Evolutionary conservation across 257 asterid species (phyloP), one percentile per base, ranked within the genome.

Genomic region (Rhazya stricta): DNA sequence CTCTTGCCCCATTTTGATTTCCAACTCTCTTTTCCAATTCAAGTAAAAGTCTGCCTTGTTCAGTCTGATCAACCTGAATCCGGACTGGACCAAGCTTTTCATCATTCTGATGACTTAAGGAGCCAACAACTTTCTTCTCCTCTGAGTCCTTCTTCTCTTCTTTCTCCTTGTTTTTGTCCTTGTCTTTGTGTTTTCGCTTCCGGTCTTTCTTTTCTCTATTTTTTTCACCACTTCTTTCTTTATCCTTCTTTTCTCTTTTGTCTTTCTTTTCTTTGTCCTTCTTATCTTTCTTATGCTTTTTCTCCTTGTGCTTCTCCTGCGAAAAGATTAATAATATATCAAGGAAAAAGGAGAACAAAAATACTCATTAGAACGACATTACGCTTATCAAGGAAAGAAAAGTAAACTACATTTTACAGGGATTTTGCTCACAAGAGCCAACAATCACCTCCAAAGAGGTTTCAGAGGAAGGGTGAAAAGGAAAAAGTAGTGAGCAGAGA

Each of bases 231-330:
- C 85, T 80, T 63, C 76, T 85, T 67, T 83, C 88, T 73, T 84
- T 89, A 36, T 79, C 89, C 83, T 77, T 86, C 67, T 71, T 82
- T 63, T 88, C 85, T 23, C 76, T 83, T 77, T 54, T 79, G 62
- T 84, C 90, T 79, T 86, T 85, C 83, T 84, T 80, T 58, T 89
- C 86, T 81, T 83, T 89, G 65, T 83, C 86, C 81, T 82, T 85
- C 86, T 87, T 86, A 10, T 86, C 84, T 41, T 77, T 80, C 78
- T 78, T 86, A 71, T 83, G 86, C 81, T 78, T 88, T 70, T 86
- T 82, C 58, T 85, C 76, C 56, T 78, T 85, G 50, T 78, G 72
- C 79, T 85, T 84, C 84, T 89, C 90, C 91, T 89, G 85, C 62
- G 53, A 79, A 67, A 58, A 71, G 34, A 29, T n/a, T n/a, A 46